Percentiles rank a stretch among this genome's conserved stretches.
These are phyloP conservation scores for Syncephalastrum sp. DNA, from an alignment of 371 early-diverging fungal genomes.

Conservation along the genomic window DNA sequence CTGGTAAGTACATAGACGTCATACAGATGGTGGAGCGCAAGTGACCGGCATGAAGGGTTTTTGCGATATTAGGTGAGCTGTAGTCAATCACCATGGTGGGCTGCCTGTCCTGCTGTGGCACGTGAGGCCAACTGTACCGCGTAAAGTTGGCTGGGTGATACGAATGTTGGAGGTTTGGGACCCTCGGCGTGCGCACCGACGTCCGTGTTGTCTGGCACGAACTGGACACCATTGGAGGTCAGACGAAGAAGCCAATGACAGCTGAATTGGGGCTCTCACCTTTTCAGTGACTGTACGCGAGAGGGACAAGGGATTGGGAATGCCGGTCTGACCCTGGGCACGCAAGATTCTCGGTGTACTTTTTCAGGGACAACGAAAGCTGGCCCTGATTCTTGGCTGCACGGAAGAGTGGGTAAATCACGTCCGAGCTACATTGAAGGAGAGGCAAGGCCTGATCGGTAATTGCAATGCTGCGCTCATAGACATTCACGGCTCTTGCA, in stretches of 20 bases:
- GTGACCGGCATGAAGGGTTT: constrained; percentile 99
- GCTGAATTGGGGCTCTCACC: too few species aligned
- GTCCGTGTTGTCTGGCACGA: constrained; percentile 34
- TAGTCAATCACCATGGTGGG: constrained; percentile 87
- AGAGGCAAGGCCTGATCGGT: constrained; percentile 31
- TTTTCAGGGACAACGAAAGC: constrained; percentile 25
- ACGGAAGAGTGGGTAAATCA: constrained; percentile 14
- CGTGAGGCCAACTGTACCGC: constrained; percentile 31
- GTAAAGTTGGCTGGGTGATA: constrained; percentile 55
- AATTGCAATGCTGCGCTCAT: constrained; percentile 29
- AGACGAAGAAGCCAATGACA: too few species aligned
- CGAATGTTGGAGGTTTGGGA: constrained; percentile 73
- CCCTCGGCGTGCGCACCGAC: constrained; percentile 56
- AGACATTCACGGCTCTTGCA: too few species aligned
- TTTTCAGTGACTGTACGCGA: too few species aligned
- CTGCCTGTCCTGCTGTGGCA: not conserved
- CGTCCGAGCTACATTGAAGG: constrained; percentile 13
- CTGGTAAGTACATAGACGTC: constrained; percentile 96
- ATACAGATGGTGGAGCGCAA: constrained; percentile 97
- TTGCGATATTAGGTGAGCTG: constrained; percentile 99
- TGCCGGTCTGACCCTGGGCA: too few species aligned
- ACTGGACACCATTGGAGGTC: constrained; percentile 6
- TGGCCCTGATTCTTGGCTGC: constrained; percentile 29
- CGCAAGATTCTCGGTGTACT: too few species aligned
- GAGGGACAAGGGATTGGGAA: too few species aligned